phyloP scores from a whole-genome alignment of 2,329 filamentous ascomycete species.

The Diplodia sapinea region DNA sequence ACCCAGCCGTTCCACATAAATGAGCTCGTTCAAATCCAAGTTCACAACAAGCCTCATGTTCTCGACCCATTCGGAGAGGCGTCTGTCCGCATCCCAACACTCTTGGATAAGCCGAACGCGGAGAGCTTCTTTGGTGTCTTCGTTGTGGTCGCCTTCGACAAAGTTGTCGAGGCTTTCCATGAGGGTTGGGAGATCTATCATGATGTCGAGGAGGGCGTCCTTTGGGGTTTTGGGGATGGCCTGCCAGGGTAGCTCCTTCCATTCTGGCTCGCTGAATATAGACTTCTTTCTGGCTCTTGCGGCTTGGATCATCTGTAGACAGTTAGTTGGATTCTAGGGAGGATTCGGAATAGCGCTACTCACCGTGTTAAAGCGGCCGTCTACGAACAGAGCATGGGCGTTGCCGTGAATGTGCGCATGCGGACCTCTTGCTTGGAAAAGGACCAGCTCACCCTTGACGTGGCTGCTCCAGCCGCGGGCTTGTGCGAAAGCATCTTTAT shows the following conservation, averaged over 20 bases:
- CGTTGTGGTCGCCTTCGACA: constrained; percentile 18
- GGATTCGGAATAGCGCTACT: not conserved
- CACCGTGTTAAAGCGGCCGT: constrained; percentile 35
- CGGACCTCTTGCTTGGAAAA: constrained; percentile 37
- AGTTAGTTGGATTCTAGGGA: not conserved
- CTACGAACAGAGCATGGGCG: constrained; percentile 37
- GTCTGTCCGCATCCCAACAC: constrained; percentile 37
- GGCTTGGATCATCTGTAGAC: constrained; percentile 35
- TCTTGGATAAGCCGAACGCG: constrained; percentile 21
- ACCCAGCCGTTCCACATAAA: not conserved
- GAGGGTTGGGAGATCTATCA: constrained; percentile 42
- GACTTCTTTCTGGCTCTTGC: constrained; percentile 47
- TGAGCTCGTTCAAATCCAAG: constrained; percentile 36
- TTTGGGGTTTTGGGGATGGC: constrained; percentile 42
- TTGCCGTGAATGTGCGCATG: constrained; percentile 33
- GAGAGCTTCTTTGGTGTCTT: not conserved
- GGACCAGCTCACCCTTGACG: constrained; percentile 39
- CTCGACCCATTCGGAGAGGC: constrained; percentile 36
- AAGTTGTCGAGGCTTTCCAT: constrained; percentile 40
- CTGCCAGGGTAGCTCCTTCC: constrained; percentile 47
- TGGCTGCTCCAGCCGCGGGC: constrained; percentile 42
- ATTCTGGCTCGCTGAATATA: constrained; percentile 41
- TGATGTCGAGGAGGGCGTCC: constrained; percentile 45
- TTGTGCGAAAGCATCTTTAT: constrained; percentile 35
- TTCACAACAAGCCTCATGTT: not conserved